A percentile compares a stretch with the other conserved stretches of the same genome.
These are phyloP conservation scores for Mortierella sp. DNA, from an alignment of 371 early-diverging fungal species.

Conservation along the genomic window DNA sequence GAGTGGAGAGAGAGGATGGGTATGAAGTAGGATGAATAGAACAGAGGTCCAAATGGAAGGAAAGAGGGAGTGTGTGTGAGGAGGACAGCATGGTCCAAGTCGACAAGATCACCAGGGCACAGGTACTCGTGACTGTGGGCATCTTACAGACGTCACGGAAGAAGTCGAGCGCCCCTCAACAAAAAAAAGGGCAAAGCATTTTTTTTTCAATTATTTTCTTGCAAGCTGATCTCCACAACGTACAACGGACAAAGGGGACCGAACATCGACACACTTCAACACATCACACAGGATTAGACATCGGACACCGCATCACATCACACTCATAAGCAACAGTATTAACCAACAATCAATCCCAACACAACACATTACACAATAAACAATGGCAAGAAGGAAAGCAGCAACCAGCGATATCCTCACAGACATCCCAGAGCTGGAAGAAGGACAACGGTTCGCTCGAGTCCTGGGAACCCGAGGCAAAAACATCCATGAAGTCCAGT, in stretches of 20 bases:
- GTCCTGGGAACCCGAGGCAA: constrained; percentile 82
- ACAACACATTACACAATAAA: not conserved
- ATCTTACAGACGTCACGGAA: constrained; percentile 4
- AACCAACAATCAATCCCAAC: constrained; percentile 13
- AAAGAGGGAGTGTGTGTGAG: not conserved
- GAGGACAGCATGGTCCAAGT: constrained; percentile 11
- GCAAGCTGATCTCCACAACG: not conserved
- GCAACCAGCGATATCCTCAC: constrained; percentile 51
- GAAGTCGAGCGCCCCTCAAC: not conserved
- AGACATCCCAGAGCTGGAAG: constrained; percentile 48
- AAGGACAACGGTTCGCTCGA: constrained; percentile 69
- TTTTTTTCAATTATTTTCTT: not conserved
- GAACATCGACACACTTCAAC: not conserved
- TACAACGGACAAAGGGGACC: not conserved
- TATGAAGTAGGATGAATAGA: not conserved
- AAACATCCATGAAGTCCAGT: constrained; percentile 80
- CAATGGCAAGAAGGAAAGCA: constrained; percentile 58
- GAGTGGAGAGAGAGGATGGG: not conserved
- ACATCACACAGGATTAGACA: not conserved
- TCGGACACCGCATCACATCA: not conserved
- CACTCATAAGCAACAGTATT: not conserved
- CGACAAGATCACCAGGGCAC: constrained; percentile 13
- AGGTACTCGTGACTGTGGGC: constrained; percentile 10
- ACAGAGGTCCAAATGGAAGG: not conserved
- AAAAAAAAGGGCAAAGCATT: not conserved